Evolutionary conservation across 2,329 filamentous ascomycete genomes (phyloP), one percentile per base, ranked within the genome.

Genomic region (Stromatinia cepivora): DNA sequence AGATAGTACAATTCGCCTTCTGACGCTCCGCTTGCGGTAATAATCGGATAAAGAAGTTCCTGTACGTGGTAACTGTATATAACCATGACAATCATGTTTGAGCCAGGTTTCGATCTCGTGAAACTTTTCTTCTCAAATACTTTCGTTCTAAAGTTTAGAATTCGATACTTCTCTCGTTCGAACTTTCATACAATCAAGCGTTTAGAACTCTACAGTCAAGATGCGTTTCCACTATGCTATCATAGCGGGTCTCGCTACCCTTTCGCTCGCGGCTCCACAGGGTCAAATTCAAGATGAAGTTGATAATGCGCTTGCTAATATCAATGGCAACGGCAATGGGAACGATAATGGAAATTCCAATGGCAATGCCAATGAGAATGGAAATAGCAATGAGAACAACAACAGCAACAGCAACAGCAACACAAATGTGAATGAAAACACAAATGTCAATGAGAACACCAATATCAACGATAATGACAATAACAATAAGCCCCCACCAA

Each of bases 81-180:
- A 75, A 70, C 61, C 46, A 64, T 52, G 46, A 3, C n/a, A 34
- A 9, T 52, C 61, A 39, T 64, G 34, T 25, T 7, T n/a, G 25
- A 11, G 10, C 46, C 9, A 25, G 13, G n/a, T 52, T 64, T 52
- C 42, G 46, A 52, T 52, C 61, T 52, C 48, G 46, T 64, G 61
- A 52, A 64, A 39, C 61, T 64, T 64, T 64, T 52, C 31, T 52
- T 36, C 8, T 52, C 46, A 28, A 17, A 22, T 22, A 64, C 61
- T 50, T 52, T 64, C 61, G 61, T 64, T 63, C 59, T 17, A 63
- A 50, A 63, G 8, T 25, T 39, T 22, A 25, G 34, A 64, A 52
- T 39, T 17, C 46, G n/a, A 39, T 36, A 63, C 46, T 15, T 22
- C 61, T 20, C n/a, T 64, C 61, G n/a, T 52, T 64, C 61, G n/a